phyloP scores from a whole-genome alignment of 108 stramenopile genomes.

The Nitzschia putrida region DNA sequence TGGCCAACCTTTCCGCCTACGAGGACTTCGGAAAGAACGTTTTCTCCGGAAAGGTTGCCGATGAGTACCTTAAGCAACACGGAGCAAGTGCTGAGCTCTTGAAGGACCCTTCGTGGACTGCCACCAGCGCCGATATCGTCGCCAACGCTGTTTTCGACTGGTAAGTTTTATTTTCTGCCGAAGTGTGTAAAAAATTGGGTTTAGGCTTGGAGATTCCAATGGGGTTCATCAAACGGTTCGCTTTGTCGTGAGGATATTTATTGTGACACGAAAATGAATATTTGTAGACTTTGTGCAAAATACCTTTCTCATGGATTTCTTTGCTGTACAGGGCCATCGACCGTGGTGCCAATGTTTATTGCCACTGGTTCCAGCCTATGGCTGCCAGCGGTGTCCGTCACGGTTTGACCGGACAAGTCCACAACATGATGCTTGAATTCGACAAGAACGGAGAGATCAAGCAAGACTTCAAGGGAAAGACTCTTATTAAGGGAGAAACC shows the following conservation, averaged over 20 bases:
- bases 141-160: slow-evolving; percentile 92
- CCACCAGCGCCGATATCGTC: slow-evolving; percentile 79
- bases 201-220: too few relatives aligned
- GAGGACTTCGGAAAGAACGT: slow-evolving; percentile 84
- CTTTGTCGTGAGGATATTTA: too few relatives aligned
- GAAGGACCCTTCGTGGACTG: slow-evolving; percentile 81
- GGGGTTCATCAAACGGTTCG: too few relatives aligned
- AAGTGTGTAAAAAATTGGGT: neutral
- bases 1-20: slow-evolving; percentile 78
- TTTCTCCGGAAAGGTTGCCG: slow-evolving; percentile 89
- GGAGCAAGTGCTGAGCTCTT: slow-evolving; percentile 72
- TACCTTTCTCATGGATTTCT: neutral
- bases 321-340: slow-evolving; percentile 76
- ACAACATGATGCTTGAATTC: slow-evolving; percentile 94
- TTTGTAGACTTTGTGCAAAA: neutral
- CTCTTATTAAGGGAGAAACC: slow-evolving; percentile 89
- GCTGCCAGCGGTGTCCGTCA: slow-evolving; percentile 88
- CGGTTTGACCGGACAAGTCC: slow-evolving; percentile 91
- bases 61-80: slow-evolving; percentile 88
- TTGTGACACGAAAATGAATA: neutral
- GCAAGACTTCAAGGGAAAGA: slow-evolving; percentile 93
- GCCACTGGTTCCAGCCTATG: slow-evolving; percentile 97
- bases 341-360: slow-evolving; percentile 91
- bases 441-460: slow-evolving; percentile 68
- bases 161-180: slow-evolving; percentile 44